Evolutionary conservation across 148 eudicot species (phyloP).

Genomic region (Hydrangea macrophylla): DNA sequence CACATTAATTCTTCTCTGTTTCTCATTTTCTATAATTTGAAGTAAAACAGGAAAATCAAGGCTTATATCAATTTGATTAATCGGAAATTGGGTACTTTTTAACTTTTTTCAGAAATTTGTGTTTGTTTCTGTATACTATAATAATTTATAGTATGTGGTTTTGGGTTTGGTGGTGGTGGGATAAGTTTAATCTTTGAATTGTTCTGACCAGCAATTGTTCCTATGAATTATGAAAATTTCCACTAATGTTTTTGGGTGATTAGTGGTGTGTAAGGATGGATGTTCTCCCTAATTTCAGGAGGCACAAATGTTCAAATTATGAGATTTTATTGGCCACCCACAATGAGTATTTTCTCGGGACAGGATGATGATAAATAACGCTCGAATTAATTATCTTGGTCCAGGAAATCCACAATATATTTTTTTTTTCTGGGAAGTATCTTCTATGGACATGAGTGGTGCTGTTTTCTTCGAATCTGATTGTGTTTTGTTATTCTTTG

Average conservation of each 20-base stretch:
- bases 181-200: neutral
- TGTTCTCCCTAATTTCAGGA: neutral
- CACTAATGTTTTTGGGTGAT: too few species aligned
- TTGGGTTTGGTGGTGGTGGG: neutral
- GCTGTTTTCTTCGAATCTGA: constrained; percentile 10
- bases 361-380: neutral
- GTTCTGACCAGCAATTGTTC: neutral
- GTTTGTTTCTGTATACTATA: neutral
- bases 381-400: too few species aligned
- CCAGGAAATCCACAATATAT: too few species aligned
- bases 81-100: neutral
- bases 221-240: too few species aligned
- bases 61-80: neutral
- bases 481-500: constrained; percentile 7
- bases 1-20: neutral
- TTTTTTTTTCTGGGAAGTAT: neutral
- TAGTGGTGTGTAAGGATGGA: too few species aligned
- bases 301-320: too few species aligned
- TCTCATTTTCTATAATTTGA: neutral
- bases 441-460: neutral
- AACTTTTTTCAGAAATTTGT: too few species aligned
- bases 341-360: too few species aligned
- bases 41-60: neutral
- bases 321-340: neutral
- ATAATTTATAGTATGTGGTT: neutral